Evolutionary conservation across 2,329 filamentous ascomycete species (phyloP).

Genomic region (Hypoxylon sp.): DNA sequence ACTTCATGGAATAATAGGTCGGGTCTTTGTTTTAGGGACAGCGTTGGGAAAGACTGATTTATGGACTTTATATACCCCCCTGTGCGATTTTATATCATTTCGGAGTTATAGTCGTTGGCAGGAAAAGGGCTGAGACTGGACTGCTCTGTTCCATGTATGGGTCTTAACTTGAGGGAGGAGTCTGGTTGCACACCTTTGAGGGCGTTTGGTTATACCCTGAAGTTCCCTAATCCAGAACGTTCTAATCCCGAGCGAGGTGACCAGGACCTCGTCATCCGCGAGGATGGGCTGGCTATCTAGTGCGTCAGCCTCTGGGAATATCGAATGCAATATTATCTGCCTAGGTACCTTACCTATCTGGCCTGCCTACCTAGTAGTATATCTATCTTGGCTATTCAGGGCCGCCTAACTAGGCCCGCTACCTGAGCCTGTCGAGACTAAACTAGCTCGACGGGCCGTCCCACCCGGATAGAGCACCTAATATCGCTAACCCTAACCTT

Average conservation of each 20-base stretch:
- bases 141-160: constrained; percentile 22
- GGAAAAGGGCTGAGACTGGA: constrained; percentile 23
- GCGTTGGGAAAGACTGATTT: constrained; percentile 39
- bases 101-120: constrained; percentile 36
- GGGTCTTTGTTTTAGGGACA: constrained; percentile 20
- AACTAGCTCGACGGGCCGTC: constrained; percentile 41
- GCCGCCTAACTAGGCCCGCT: constrained; percentile 18
- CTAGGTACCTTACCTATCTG: constrained; percentile 3
- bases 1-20: constrained; percentile 11
- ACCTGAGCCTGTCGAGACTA: constrained; percentile 12
- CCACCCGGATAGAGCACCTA: constrained; percentile 36
- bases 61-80: constrained; percentile 42
- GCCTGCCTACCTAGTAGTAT: constrained; percentile 1
- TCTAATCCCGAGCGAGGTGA: constrained; percentile 22
- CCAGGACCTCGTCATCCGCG: constrained; percentile 12
- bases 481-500: constrained; percentile 21
- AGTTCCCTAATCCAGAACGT: constrained; percentile 24
- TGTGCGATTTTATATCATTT: constrained; percentile 31
- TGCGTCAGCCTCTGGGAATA: constrained; percentile 4
- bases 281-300: constrained; percentile 13
- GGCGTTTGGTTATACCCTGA: constrained; percentile 35
- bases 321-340: constrained; percentile 22
- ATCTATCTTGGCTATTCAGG: constrained; percentile 3
- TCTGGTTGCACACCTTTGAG: constrained; percentile 27
- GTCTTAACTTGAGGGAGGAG: constrained; percentile 24